Conservation (phyloP, 202 grass and related monocot species). For the Musa balbisiana region DNA sequence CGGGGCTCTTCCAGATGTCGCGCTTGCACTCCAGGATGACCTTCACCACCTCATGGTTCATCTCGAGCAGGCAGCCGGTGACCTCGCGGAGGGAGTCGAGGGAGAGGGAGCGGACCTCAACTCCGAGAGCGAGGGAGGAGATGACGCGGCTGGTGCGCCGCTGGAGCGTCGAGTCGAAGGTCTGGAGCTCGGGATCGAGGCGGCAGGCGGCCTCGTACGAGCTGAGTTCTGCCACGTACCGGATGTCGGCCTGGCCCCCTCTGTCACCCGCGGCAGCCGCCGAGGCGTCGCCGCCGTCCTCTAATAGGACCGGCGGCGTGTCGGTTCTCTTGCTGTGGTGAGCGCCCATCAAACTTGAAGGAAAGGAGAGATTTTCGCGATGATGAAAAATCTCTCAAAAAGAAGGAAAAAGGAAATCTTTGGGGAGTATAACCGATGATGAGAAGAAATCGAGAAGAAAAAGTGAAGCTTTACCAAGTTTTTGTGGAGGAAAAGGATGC, state of each 20-base stretch:
- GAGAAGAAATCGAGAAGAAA: neutral
- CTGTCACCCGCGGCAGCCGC: conserved; percentile 20
- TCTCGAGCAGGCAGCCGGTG: conserved; percentile 88
- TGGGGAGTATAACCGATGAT: neutral
- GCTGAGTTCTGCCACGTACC: conserved; percentile 7
- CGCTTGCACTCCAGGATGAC: conserved; percentile 62
- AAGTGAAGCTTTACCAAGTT: no score
- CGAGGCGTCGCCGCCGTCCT: conserved; percentile 17
- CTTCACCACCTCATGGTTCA: conserved; percentile 58
- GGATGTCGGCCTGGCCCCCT: conserved; percentile 20
- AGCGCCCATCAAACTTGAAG: conserved; percentile 24
- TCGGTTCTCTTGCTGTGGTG: conserved; percentile 22
- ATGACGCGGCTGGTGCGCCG: conserved; percentile 74
- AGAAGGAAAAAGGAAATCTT: neutral
- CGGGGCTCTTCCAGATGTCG: conserved; percentile 91
- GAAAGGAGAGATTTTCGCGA: neutral
- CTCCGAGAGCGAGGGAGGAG: conserved; percentile 70
- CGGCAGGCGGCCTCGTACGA: no score
- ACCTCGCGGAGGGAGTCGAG: conserved; percentile 74
- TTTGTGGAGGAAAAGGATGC: no score
- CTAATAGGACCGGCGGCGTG: neutral
- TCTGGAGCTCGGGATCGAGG: conserved; percentile 11
- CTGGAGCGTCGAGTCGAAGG: conserved; percentile 75
- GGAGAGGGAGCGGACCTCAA: conserved; percentile 70
- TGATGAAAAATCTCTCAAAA: neutral